phyloP scores from a whole-genome alignment of 2,329 filamentous ascomycete genomes.

The Dactylellina haptotyla region DNA sequence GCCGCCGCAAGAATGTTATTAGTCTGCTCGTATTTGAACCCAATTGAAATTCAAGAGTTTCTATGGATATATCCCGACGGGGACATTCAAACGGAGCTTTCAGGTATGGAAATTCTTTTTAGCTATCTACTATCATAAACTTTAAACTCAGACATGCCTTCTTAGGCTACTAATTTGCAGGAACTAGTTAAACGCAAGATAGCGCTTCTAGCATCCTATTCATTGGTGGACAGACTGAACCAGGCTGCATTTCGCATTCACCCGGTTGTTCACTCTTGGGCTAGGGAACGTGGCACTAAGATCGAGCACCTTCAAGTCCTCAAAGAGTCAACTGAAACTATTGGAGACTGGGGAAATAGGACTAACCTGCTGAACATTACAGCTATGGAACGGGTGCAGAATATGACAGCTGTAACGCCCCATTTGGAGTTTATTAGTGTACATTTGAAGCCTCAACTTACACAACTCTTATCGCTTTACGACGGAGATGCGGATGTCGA shows the following conservation, averaged over 20 bases:
- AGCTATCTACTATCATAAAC: too few relatives aligned
- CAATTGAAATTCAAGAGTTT: slow-evolving; percentile 48
- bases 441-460: background rate
- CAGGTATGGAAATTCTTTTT: slow-evolving; percentile 3
- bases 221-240: slow-evolving; percentile 16
- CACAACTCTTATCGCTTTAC: background rate
- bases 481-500: background rate
- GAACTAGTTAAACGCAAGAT: slow-evolving; percentile 19
- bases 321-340: background rate
- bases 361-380: background rate
- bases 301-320: background rate
- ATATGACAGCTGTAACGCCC: background rate
- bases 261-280: slow-evolving; percentile 53
- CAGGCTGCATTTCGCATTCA: slow-evolving; percentile 40
- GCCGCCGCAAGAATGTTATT: slow-evolving; percentile 50
- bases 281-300: slow-evolving; percentile 16
- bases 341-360: slow-evolving; percentile 2
- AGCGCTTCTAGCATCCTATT: slow-evolving; percentile 46
- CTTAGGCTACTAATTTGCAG: slow-evolving; percentile 12
- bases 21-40: slow-evolving; percentile 54
- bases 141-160: too few relatives aligned
- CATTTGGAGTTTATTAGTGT: slow-evolving; percentile 5
- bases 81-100: background rate
- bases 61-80: slow-evolving; percentile 24
- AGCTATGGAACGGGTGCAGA: background rate